Base-by-base conservation (phyloP, 1,284 basidiomycete genomes). In the Inonotus hispidus region DNA sequence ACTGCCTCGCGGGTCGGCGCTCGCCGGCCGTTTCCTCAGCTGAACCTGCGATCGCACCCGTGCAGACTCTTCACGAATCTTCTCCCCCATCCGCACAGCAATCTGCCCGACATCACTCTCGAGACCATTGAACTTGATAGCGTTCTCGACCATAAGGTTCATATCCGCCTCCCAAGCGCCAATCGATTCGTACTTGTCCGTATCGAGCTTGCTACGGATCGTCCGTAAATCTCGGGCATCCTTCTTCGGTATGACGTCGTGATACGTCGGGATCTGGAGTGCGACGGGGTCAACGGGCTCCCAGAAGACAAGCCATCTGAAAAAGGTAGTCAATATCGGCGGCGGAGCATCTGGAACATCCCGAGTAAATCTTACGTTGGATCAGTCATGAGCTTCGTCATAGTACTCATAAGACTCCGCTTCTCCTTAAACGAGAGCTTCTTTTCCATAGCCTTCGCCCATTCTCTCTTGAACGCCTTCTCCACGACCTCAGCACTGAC, bases 201-300 rank as follows among this genome's bases (percentile, higher is more conserved):
- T 74, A 60, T 96, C 90, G 61, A 98, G 77, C 70, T 92, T 95
- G 65, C 79, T 76, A 65, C 88, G 85, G 70, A 99, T 96, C 43
- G 90, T 85, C 58, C 80, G 77, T 59, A 99, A 76, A 74, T 98
- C 96, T 41, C 96, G 84, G 1, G 94, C 93, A 66, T 96, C 87
- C 68, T 92, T 90, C 63, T 79, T 81, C 5, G 88, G 85, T 67
- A 97, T 90, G 60, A 95, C 74, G 47, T 92, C 84, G 71, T 86
- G 87, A 71, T 95, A 96, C 14, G 84, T 87, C 3, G 93, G 93
- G 54, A 96, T 92, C 14, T 82, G 82, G 27, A 93, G 75, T 1
- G 79, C 74, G 43, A 92, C 79, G 1, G 90, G 88, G 70, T 92
- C 88, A 14, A 95, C 93, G n/a, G 93, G 88, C 64, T 91, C 88